Evolutionary conservation across 352 stramenopile genomes (phyloP).

Genomic region (Aphanomyces stellatus): DNA sequence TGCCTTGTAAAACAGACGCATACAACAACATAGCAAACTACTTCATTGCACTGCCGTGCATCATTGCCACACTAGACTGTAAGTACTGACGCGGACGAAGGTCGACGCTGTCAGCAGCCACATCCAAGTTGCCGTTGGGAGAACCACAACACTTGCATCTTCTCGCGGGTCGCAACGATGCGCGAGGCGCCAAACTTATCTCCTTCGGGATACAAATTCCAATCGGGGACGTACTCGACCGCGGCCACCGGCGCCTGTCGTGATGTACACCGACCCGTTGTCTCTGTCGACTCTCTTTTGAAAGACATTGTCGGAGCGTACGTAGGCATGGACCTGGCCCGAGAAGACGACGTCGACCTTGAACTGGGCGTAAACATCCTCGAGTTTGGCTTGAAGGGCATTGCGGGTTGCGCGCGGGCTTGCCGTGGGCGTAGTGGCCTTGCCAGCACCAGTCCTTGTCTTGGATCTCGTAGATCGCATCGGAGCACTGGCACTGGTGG

Average conservation of each 20-base stretch:
- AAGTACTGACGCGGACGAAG: too few species aligned
- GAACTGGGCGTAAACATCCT: conserved; percentile 22
- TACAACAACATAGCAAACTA: too few species aligned
- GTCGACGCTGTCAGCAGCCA: too few species aligned
- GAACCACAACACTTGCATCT: too few species aligned
- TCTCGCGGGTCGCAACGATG: too few species aligned
- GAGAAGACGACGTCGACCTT: conserved; percentile 22
- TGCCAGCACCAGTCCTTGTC: conserved; percentile 40
- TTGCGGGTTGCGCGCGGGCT: conserved; percentile 38
- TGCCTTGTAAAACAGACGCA: too few species aligned
- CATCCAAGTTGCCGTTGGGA: too few species aligned
- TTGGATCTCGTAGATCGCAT: conserved; percentile 33
- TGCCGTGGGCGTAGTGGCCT: conserved; percentile 31
- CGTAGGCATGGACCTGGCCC: conserved; percentile 27
- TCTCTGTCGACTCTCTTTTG: background rate
- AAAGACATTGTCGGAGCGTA: background rate
- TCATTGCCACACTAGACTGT: too few species aligned
- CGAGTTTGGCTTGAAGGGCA: conserved; percentile 25
- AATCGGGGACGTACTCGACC: too few species aligned
- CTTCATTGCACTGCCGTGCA: too few species aligned
- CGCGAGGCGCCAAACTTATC: too few species aligned
- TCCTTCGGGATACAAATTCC: too few species aligned
- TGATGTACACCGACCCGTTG: conserved; percentile 21
- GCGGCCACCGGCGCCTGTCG: background rate
- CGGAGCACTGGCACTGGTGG: conserved; percentile 46